Evolutionary conservation across 306 rosid genomes (phyloP), one percentile per base, ranked within the genome.

Genomic region (Ochetophila trinervis): DNA sequence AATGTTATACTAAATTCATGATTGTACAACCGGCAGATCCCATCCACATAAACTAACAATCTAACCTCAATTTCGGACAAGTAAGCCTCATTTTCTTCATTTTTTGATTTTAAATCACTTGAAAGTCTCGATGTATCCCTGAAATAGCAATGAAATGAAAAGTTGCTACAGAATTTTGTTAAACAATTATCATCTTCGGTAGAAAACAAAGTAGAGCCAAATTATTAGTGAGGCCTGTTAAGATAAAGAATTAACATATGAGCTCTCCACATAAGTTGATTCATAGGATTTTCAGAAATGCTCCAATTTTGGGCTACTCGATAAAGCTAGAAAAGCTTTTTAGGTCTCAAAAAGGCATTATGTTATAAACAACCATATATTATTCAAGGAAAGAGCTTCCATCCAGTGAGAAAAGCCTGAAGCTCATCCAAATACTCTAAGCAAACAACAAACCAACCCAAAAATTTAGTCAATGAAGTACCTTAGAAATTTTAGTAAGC

Each of bases 11-110:
- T 72, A 17, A 62, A 60, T 54, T 24, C 44, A 63, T 16, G 45
- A 58, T 32, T 58, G 20, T 4, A 54, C 22, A 63, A 68, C 53
- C 19, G 44, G 49, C 40, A 64, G 60, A 53, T 63, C 66, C 37
- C 49, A 56, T 64, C 73, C 63, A 62, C 47, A 68, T 52, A 68
- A 35, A n/a, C 10, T 27, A 63, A 61, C 62, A 75, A 67, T 62
- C 79, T 62, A 45, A 93, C 99, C 95, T 90, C 99, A 79, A 94
- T 88, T 90, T 94, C 99, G 58, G 99, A 91, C 45, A 94, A 81
- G 84, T 86, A 94, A 17, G 96, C 86, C 79, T 88, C 99, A 59
- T 78, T 94, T 85, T 86, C 97, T 62, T 86, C 96, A 19, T 76
- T 87, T 79, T 94, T 94, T 44, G 97, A 90, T 74, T 82, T 94